Base-by-base conservation (phyloP, 2,329 filamentous ascomycete genomes). In the Trichoderma breve region DNA sequence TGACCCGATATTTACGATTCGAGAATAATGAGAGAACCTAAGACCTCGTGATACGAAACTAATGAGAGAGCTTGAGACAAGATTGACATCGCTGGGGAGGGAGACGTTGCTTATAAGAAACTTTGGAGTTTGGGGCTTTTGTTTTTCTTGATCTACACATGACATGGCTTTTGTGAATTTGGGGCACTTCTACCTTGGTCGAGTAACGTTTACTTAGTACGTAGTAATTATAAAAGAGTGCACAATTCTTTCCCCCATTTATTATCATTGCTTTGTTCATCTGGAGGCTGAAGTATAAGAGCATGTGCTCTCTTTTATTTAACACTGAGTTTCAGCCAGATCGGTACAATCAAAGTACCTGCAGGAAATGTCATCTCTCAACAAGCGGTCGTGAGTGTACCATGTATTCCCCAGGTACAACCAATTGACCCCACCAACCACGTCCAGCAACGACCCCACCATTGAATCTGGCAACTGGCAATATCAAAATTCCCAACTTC, bases 401-500 rank as follows among this genome's bases (percentile, higher is more conserved):
- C 21, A 24, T 11, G 47, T 53, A 53, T 14, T 24, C n/a, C 4
- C 47, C 47, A 53, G 9, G 47, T 53, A 53, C 47, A 24, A 5
- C 47, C 47, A 43, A 43, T 53, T 24, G 9, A 53, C 47, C 47
- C 47, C 47, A 53, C 47, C 47, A 53, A 53, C 47, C 47, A 53
- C 47, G 6, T 24, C 47, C 21, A 53, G 47, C 21, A 24, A 24
- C 47, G n/a, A 53, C 66, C 66, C 66, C 66, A 69, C 66, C 66
- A 69, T 60, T 43, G 57, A 62, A 65, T 53, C 51, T 39, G 69
- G 69, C 69, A 61, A 32, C 39, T 61, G 11, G 26, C 30, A 60
- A 30, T 58, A 65, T 64, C 55, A 69, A 61, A 70, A 47, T 47
- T 51, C 66, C 55, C 55, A 43, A n/a, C 53, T 26, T 69, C 66